A percentile compares a stretch with the other conserved stretches of the same genome.
Evolutionary conservation across 2,329 filamentous ascomycete species (phyloP).

Genomic region (Cadophora sp.): DNA sequence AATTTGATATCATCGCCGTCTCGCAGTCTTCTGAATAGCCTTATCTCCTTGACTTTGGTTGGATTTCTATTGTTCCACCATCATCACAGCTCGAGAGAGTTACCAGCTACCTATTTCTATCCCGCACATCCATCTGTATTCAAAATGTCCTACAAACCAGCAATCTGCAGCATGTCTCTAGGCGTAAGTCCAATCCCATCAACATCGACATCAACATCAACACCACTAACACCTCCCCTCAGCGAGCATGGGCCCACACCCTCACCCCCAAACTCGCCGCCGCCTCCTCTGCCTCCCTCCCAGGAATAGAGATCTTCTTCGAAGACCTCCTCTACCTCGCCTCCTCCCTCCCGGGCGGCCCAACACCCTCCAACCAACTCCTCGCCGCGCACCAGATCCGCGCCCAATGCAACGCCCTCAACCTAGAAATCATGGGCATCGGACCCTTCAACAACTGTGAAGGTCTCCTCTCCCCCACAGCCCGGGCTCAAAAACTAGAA

Average conservation of each 20-base stretch:
- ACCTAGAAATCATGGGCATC: conserved; percentile 60
- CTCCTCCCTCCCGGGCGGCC: conserved; percentile 34
- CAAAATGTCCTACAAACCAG: conserved; percentile 63
- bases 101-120: not conserved
- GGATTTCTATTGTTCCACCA: not conserved
- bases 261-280: conserved; percentile 72
- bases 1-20: not conserved
- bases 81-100: too few species aligned
- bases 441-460: conserved; percentile 81
- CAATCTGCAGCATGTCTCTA: conserved; percentile 80
- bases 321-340: conserved; percentile 75
- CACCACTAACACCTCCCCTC: conserved; percentile 52
- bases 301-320: conserved; percentile 78
- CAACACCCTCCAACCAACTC: conserved; percentile 53
- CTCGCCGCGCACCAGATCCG: conserved; percentile 64
- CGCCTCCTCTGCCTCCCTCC: conserved; percentile 68
- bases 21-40: too few species aligned
- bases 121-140: not conserved
- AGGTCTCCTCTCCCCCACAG: conserved; percentile 67
- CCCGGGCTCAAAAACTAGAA: conserved; percentile 63
- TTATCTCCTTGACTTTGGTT: conserved; percentile 1
- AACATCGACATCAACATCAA: conserved; percentile 8
- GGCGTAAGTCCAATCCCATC: conserved; percentile 51
- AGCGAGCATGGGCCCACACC: conserved; percentile 72
- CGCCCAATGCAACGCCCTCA: conserved; percentile 61